phyloP scores from a whole-genome alignment of 2,329 filamentous ascomycete species.

The Fusarium annulatum region DNA sequence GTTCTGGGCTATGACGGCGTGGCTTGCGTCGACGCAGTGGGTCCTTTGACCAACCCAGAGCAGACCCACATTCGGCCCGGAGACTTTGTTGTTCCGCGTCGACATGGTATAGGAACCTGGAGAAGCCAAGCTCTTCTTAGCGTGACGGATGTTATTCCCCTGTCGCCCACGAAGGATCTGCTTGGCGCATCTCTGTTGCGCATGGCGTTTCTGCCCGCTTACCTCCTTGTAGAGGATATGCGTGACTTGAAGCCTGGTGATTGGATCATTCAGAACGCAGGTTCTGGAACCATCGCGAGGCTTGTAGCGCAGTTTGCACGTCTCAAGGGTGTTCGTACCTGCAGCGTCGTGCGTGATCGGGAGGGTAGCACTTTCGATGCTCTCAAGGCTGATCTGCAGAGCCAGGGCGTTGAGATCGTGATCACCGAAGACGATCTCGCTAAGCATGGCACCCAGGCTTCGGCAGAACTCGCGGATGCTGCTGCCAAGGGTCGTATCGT shows the following conservation, averaged over 20 bases:
- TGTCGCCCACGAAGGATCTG: not conserved
- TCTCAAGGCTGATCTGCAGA: not conserved
- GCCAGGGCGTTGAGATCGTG: not conserved
- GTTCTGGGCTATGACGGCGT: slow-evolving; percentile 22
- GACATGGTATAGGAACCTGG: slow-evolving; percentile 24
- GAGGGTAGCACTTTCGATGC: not conserved
- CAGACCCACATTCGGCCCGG: not conserved
- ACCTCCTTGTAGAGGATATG: slow-evolving; percentile 20
- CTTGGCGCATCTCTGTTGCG: slow-evolving; percentile 13
- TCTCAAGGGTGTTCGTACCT: slow-evolving; percentile 14
- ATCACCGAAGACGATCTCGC: slow-evolving; percentile 4
- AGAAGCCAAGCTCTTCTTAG: slow-evolving; percentile 4
- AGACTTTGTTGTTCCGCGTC: slow-evolving; percentile 14
- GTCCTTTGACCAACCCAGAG: not conserved
- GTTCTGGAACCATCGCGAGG: slow-evolving; percentile 12
- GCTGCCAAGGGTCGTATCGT: not conserved
- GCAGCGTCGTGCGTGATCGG: slow-evolving; percentile 21
- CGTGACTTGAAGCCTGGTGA: slow-evolving; percentile 19
- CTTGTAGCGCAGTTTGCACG: slow-evolving; percentile 21
- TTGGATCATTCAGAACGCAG: slow-evolving; percentile 26
- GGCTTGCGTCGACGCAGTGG: slow-evolving; percentile 11
- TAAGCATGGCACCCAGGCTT: not conserved
- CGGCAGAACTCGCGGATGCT: slow-evolving; percentile 6
- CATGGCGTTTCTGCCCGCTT: slow-evolving; percentile 17
- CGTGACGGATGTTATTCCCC: not conserved